Evolutionary conservation across 345 rosid genomes (phyloP).

Genomic region (Litchi chinensis): DNA sequence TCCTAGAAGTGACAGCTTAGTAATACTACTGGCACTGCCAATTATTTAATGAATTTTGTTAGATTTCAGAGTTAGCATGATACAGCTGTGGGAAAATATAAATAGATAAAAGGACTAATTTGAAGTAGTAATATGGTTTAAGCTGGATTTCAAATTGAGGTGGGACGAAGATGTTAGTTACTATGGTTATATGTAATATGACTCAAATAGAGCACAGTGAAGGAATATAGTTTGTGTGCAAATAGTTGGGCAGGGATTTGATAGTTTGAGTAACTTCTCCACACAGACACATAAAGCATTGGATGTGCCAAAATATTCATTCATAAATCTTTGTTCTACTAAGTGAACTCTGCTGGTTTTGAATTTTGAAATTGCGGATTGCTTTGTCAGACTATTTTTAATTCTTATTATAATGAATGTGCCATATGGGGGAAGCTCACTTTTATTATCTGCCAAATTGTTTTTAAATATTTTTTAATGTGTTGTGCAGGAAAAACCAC

Average conservation of each 20-base stretch:
- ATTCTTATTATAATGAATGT: not conserved
- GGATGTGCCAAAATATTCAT: not conserved
- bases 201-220: not conserved
- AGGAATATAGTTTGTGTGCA: not conserved
- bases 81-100: not conserved
- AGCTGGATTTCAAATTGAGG: not conserved
- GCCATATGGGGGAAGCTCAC: not conserved
- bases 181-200: not conserved
- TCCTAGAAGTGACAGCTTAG: not conserved
- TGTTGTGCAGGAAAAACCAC: slow-evolving; percentile 79
- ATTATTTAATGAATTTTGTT: not conserved
- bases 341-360: not conserved
- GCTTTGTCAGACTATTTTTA: not conserved
- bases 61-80: not conserved
- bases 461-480: not conserved
- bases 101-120: not conserved
- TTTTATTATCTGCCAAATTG: not conserved
- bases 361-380: not conserved
- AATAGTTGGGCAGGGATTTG: not conserved
- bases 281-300: not conserved
- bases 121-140: not conserved
- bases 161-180: not conserved
- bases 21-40: not conserved
- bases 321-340: not conserved
- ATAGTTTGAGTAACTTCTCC: not conserved